Base-by-base conservation (phyloP, 148 eudicot genomes). In the Fagopyrum esculentum region DNA sequence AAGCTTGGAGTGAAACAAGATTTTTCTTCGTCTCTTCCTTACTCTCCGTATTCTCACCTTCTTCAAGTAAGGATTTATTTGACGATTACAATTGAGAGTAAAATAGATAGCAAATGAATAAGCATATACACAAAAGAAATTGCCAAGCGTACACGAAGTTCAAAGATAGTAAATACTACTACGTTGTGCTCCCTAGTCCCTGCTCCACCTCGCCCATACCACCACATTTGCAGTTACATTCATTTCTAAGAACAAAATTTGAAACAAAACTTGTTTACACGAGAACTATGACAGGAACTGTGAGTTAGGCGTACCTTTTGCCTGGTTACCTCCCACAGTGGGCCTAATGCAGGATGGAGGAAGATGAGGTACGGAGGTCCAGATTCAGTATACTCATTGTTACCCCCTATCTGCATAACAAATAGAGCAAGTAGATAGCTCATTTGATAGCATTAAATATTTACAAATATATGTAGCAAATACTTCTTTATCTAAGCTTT, bases 321-420 rank as follows among this genome's bases (percentile, higher is more conserved):
- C 77, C 96, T 87, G 43, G 90, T 83, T 77, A 95, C 86, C 87
- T 88, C 94, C 99, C 99, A 95, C 6, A 95, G 83, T 60, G 97
- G 98, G n/a, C 99, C 99, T 51, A 95, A 85, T 80, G 97, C 97
- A 74, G 96, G 99, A 86, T 95, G 99, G 56, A 95, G 92, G 71
- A 90, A 84, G 75, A 92, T 79, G 56, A 95, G 93, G 84, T 81
- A 90, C 17, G 99, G 99, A 44, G 97, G 98, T 71, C 96, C 92
- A 85, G 91, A 87, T 72, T 89, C 80, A 73, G 82, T 77, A 82
- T 92, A 95, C 48, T 81, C 78, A 49, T 92, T 92, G 81, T 95
- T 90, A 82, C 81, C 83, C 80, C 81, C 90, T 69, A 92, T 81
- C 99, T 95, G 87, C 71, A 82, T 29, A 77, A 72, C 49, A 83